Base-by-base conservation (phyloP, 805 yeast species). In the Suhomyces xylopsoci region DNA sequence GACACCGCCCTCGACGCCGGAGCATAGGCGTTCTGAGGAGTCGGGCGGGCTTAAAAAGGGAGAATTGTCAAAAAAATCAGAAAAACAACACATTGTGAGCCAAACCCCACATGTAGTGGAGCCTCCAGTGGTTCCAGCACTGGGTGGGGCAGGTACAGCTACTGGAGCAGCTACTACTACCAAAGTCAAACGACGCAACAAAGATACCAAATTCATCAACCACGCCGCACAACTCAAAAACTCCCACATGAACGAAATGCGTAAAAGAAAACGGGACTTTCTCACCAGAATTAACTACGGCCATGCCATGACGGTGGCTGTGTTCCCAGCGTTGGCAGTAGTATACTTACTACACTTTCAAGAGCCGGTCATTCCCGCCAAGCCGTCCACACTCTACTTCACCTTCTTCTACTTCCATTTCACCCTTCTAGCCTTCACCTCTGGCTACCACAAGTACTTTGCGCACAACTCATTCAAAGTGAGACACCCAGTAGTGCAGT, bases 401-500 rank as follows among this genome's bases (percentile, higher is more conserved):
- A 54, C 67, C 10, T 55, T 65, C 25, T 41, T 63, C 17, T 75
- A 75, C 57, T 73, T 66, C 58, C 62, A 71, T 58, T 45, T 70
- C 52, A 70, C 78, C 15, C 52, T 74, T 52, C 57, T 75, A 42
- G 69, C 77, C n/a, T 74, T 75, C 59, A 69, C 77, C 4, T 55
- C 68, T 8, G 79, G 79, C 2, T 75, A 75, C 59, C 80, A 75
- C 62, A 73, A 72, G 57, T 71, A 65, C 61, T 74, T 70, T 51
- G 66, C 78, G 8, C 80, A 75, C 52, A 70, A 67, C 46, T 63
- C 76, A 10, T 74, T 75, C 56, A 62, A 65, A 20, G 63, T 71
- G 7, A 58, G 51, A 12, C 59, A 32, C 38, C 34, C 43, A 8
- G 69, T 76, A 2, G 56, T 88, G 32, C 80, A 79, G 52, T 54